Base-by-base conservation (phyloP, 495 filamentous ascomycete genomes). In the Trypethelium eluteriae region DNA sequence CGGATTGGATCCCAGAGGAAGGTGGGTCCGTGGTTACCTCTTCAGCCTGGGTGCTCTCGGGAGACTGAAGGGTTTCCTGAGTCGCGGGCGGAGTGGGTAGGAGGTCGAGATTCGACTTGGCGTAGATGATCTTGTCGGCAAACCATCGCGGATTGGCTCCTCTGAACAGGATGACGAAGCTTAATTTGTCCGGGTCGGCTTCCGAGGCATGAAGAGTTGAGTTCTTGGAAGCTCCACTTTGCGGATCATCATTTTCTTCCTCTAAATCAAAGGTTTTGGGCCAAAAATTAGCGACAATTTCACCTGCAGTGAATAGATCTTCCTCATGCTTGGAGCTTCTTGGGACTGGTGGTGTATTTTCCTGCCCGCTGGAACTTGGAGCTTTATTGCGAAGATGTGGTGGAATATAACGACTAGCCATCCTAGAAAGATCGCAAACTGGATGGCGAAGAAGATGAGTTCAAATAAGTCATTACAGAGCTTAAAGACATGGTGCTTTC, bases 81-180 rank as follows among this genome's bases (percentile, higher is more conserved):
- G 64, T 12, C 10, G 9, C 32, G 11, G 32, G 10, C 2, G 2
- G 5, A 36, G 14, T 39, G 10, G 65, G 68, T 38, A 72, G 50
- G 7, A 72, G 62, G 10, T 68, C 65, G 2, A 70, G 66, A 59
- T 59, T 63, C 2, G 65, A 67, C 47, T 70, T 72, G 35, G 64
- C 64, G 64, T 38, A 72, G 49, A 72, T 64, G 36, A 68, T 70
- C 3, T 64, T n/a, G 34, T 70, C 68, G 9, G 36, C 25, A 18
- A 62, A 57, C 65, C 68, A 72, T 35, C 62, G 62, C 2, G 70
- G 70, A 38, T 72, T 72, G 1, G 70, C 70, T 12, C 64, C 53
- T 5, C 63, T 18, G 62, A 63, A 72, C 16, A 72, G 64, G 4
- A 72, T 38, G 9, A 72, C 39, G 47, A 56, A 70, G 25, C 64